Evolutionary conservation across 768 basidiomycete genomes (phyloP).

Genomic region (Boletus huronensis): DNA sequence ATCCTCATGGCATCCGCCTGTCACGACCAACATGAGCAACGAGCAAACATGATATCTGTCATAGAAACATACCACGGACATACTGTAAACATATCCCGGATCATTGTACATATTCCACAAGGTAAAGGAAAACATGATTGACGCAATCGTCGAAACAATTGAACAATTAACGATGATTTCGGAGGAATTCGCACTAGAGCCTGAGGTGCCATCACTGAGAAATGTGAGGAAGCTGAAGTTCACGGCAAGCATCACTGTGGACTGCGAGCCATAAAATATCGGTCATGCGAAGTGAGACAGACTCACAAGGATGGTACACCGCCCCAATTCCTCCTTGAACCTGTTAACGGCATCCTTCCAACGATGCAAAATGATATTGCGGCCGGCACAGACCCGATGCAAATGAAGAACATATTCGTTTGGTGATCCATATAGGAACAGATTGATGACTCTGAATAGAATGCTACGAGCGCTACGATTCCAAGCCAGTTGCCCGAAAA

Average conservation of each 20-base stretch:
- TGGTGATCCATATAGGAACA: slow-evolving; percentile 2
- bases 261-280: slow-evolving; percentile 1
- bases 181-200: background rate
- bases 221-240: slow-evolving; percentile 16
- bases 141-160: slow-evolving; percentile 9
- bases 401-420: slow-evolving; percentile 11
- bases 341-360: slow-evolving; percentile 13
- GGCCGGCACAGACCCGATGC: slow-evolving; percentile 15
- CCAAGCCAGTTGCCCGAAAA: slow-evolving; percentile 12
- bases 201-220: background rate
- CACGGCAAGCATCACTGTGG: slow-evolving; percentile 17
- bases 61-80: slow-evolving; percentile 5
- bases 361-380: slow-evolving; percentile 7
- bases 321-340: slow-evolving; percentile 2
- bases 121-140: slow-evolving; percentile 13
- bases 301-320: slow-evolving; percentile 14
- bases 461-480: background rate
- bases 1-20: background rate
- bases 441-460: background rate
- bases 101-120: slow-evolving; percentile 13
- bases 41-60: background rate
- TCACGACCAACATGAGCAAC: background rate
- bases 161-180: slow-evolving; percentile 15
- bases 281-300: background rate
- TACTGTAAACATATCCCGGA: slow-evolving; percentile 1